phyloP scores from a whole-genome alignment of 2,329 filamentous ascomycete species.

The Colletotrichum coccodes region DNA sequence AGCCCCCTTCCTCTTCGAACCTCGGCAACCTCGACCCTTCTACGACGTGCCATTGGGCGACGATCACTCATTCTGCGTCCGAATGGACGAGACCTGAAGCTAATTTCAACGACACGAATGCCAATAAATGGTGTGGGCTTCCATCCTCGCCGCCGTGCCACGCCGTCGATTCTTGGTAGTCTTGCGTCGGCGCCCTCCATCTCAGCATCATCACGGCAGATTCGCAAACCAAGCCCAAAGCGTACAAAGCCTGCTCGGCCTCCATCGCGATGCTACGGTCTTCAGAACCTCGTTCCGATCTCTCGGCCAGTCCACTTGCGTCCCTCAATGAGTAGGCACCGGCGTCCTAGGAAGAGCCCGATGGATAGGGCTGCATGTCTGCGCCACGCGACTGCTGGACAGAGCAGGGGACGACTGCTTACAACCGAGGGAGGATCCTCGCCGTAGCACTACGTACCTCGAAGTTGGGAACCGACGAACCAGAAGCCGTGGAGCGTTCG shows the following conservation, averaged over 20 bases:
- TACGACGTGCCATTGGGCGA: conserved; percentile 15
- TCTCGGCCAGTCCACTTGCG: neutral
- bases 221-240: conserved; percentile 25
- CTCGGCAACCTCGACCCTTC: conserved; percentile 20
- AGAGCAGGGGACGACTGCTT: neutral
- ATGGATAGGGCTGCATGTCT: conserved; percentile 5
- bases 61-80: neutral
- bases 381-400: neutral
- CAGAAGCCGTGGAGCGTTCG: neutral
- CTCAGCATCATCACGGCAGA: neutral
- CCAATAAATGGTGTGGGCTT: neutral
- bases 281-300: neutral
- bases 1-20: conserved; percentile 1
- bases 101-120: conserved; percentile 22
- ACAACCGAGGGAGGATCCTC: conserved; percentile 12
- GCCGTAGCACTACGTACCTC: conserved; percentile 7
- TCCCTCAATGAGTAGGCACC: neutral
- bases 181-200: neutral
- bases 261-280: neutral
- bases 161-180: conserved; percentile 14
- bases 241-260: conserved; percentile 7
- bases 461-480: neutral
- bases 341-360: neutral
- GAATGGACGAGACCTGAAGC: neutral
- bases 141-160: neutral